Evolutionary conservation across 2,329 filamentous ascomycete genomes (phyloP).

Genomic region (Berkeleyomyces basicola): DNA sequence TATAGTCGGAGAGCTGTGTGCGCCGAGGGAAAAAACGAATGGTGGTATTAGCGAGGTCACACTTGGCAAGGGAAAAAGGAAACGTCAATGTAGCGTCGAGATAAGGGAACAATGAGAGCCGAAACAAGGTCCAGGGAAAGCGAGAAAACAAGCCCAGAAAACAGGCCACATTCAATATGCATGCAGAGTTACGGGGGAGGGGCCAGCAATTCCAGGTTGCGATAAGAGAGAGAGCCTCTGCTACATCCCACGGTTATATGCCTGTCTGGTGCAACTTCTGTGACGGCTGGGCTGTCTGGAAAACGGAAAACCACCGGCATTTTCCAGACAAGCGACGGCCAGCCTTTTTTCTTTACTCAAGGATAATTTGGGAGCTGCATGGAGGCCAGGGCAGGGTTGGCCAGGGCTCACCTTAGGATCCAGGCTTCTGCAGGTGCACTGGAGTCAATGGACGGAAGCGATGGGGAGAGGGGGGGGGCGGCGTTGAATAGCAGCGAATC

Average conservation of each 20-base stretch:
- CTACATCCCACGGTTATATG: neutral
- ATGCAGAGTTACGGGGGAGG: neutral
- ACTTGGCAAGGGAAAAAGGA: neutral
- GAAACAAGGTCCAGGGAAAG: neutral
- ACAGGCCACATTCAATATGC: neutral
- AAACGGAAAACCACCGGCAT: neutral
- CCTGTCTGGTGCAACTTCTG: neutral
- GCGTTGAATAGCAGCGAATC: neutral
- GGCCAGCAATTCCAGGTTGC: neutral
- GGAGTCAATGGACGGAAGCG: neutral
- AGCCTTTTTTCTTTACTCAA: neutral
- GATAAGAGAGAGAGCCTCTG: neutral
- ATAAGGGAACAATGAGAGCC: constrained; percentile 1
- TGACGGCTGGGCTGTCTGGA: neutral
- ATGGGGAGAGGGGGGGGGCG: neutral
- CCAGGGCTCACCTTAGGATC: constrained; percentile 1
- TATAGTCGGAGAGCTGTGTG: neutral
- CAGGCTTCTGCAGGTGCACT: neutral
- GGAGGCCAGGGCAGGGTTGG: neutral
- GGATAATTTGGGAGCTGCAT: neutral
- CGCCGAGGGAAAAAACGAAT: neutral
- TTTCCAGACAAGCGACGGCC: neutral
- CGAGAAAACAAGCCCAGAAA: neutral
- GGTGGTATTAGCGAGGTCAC: neutral
- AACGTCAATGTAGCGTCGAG: neutral